These are phyloP conservation scores for Penicillium argentinense DNA, from an alignment of 495 filamentous ascomycete genomes.

Conservation along the genomic window DNA sequence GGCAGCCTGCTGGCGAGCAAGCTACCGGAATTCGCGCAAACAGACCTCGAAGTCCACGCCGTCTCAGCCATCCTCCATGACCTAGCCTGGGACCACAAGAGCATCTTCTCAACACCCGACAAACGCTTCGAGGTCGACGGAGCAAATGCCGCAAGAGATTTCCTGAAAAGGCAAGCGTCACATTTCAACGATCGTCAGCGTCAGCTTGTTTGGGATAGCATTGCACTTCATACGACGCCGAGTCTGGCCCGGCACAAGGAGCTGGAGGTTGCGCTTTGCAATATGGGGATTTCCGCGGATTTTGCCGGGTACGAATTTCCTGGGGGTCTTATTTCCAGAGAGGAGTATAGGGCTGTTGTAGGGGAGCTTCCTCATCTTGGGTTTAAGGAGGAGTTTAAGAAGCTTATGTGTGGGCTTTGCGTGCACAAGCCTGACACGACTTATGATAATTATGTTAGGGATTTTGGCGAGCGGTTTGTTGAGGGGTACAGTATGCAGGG, in stretches of 20 bases:
- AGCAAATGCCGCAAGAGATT: constrained; percentile 48
- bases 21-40: constrained; percentile 28
- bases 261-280: constrained; percentile 39
- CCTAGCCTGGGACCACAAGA: constrained; percentile 46
- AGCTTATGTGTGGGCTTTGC: constrained; percentile 45
- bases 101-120: constrained; percentile 35
- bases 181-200: constrained; percentile 38
- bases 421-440: constrained; percentile 48
- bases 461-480: constrained; percentile 29
- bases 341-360: constrained; percentile 35
- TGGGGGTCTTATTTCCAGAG: constrained; percentile 27
- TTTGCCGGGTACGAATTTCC: constrained; percentile 38
- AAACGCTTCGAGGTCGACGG: constrained; percentile 59
- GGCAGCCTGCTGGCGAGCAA: constrained; percentile 37
- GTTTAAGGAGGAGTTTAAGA: constrained; percentile 33
- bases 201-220: constrained; percentile 55
- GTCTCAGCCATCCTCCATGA: constrained; percentile 47
- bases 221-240: constrained; percentile 49
- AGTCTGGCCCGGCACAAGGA: constrained; percentile 46
- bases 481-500: neutral
- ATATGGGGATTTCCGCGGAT: constrained; percentile 48
- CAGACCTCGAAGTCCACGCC: constrained; percentile 50
- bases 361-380: constrained; percentile 35
- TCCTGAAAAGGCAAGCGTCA: constrained; percentile 26
- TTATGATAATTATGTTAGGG: constrained; percentile 46